These are phyloP conservation scores for Acanthamoeba triangularis DNA, from an alignment of 208 protist genomes.

Conservation along the genomic window DNA sequence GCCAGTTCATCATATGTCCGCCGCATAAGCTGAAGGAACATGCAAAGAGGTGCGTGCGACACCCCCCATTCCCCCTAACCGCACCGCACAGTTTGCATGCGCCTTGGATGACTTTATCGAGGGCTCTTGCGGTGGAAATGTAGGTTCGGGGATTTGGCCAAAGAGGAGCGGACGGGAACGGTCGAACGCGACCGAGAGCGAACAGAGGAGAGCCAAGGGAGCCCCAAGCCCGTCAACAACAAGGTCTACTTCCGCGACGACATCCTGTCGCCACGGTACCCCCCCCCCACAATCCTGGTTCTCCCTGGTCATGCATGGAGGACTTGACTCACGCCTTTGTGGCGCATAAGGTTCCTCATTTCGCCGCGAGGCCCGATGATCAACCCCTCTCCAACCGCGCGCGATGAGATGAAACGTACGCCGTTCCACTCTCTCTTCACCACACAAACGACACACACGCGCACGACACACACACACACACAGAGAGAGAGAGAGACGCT, in stretches of 20 bases:
- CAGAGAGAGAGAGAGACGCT: no score
- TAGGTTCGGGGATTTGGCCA: neutral
- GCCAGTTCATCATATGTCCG: constrained; percentile 60
- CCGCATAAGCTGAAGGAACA: constrained; percentile 50
- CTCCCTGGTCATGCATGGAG: neutral
- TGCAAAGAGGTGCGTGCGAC: neutral
- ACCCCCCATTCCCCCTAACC: no score
- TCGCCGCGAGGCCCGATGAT: neutral
- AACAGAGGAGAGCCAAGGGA: neutral
- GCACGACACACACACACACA: no score
- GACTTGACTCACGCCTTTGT: neutral
- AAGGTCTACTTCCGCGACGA: constrained; percentile 21
- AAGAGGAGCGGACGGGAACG: neutral
- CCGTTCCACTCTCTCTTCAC: no score
- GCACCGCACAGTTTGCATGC: no score
- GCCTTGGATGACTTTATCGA: neutral
- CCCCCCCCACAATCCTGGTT: neutral
- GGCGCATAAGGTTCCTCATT: neutral
- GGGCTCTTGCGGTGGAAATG: neutral
- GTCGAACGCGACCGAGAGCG: neutral
- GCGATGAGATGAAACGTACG: neutral
- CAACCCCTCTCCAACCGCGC: neutral
- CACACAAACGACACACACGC: no score
- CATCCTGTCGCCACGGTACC: neutral
- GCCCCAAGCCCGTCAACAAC: neutral